Evolutionary conservation across 139 green algal genomes (phyloP).

Genomic region (Tetraselmis chui): DNA sequence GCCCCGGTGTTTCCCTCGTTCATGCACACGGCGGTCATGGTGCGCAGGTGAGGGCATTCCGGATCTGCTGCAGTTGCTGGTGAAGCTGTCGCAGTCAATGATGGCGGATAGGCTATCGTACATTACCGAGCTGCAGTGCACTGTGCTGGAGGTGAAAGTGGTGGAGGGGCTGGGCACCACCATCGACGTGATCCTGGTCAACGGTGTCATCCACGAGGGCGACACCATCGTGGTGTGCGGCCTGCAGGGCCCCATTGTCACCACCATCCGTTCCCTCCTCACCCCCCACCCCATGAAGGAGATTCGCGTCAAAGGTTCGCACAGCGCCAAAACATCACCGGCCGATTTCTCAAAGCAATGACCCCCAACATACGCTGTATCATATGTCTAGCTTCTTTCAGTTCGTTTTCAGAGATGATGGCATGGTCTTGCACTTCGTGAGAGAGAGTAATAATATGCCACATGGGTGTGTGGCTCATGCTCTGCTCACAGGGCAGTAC

Average conservation of each 20-base stretch:
- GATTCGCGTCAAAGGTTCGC: slow-evolving; percentile 11
- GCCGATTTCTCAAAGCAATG: no score
- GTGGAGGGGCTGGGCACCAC: slow-evolving; percentile 98
- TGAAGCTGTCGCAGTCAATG: slow-evolving; percentile 84
- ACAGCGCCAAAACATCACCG: no score
- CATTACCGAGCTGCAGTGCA: slow-evolving; percentile 77
- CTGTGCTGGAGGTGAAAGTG: slow-evolving; percentile 90
- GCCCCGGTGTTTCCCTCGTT: background rate
- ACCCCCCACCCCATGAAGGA: slow-evolving; percentile 81
- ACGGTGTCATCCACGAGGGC: slow-evolving; percentile 63
- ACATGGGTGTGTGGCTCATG: background rate
- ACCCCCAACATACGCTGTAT: no score
- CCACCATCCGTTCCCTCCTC: slow-evolving; percentile 87
- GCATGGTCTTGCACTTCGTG: background rate
- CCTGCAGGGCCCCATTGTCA: slow-evolving; percentile 84
- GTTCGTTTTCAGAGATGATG: background rate
- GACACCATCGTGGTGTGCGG: slow-evolving; percentile 94
- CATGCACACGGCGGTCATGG: no score
- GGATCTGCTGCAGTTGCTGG: slow-evolving; percentile 86
- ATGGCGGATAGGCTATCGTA: slow-evolving; percentile 92
- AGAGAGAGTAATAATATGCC: no score
- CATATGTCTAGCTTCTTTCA: no score
- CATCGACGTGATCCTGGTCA: slow-evolving; percentile 96
- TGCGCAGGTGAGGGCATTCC: slow-evolving; percentile 62
- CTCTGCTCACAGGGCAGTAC: slow-evolving; percentile 37